phyloP scores from a whole-genome alignment of 1,139 yeast genomes.

The Zhuliangozyma blackwelliae region DNA sequence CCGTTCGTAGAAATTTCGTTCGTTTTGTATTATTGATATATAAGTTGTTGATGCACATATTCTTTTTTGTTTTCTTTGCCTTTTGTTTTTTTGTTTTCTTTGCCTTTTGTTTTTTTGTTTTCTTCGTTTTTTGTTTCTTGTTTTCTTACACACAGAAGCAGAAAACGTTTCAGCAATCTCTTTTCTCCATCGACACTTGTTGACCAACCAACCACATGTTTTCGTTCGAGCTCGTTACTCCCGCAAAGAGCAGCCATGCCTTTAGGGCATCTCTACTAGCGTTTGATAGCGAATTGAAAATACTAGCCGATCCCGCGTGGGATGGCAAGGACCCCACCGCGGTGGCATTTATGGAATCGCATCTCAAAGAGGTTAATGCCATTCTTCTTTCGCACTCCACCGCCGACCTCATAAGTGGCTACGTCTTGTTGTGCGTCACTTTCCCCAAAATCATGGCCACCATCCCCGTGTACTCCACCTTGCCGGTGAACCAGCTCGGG shows the following conservation, averaged over 20 bases:
- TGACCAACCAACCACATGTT: slow-evolving; percentile 24
- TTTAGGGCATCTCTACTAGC: slow-evolving; percentile 41
- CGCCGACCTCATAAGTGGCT: slow-evolving; percentile 77
- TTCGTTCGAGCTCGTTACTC: slow-evolving; percentile 36
- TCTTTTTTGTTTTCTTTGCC: not conserved
- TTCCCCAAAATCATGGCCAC: slow-evolving; percentile 58
- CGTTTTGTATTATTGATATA: no score
- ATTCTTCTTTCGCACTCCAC: slow-evolving; percentile 85
- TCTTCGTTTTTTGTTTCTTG: not conserved
- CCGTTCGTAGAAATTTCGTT: slow-evolving; percentile 5
- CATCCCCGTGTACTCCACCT: slow-evolving; percentile 79
- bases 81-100: no score
- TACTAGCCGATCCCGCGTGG: slow-evolving; percentile 75
- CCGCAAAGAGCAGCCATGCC: slow-evolving; percentile 25
- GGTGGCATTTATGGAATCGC: slow-evolving; percentile 39
- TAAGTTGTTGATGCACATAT: not conserved
- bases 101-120: no score
- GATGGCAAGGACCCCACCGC: slow-evolving; percentile 43
- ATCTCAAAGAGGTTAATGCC: slow-evolving; percentile 54
- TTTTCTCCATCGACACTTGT: no score
- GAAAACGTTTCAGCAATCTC: no score
- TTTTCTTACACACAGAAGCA: not conserved
- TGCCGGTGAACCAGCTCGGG: slow-evolving; percentile 86
- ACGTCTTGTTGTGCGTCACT: slow-evolving; percentile 57
- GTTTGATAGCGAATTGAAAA: slow-evolving; percentile 44